Evolutionary conservation across 352 stramenopile species (phyloP), one percentile per base, ranked within the genome.

Genomic region (Globisporangium solare): DNA sequence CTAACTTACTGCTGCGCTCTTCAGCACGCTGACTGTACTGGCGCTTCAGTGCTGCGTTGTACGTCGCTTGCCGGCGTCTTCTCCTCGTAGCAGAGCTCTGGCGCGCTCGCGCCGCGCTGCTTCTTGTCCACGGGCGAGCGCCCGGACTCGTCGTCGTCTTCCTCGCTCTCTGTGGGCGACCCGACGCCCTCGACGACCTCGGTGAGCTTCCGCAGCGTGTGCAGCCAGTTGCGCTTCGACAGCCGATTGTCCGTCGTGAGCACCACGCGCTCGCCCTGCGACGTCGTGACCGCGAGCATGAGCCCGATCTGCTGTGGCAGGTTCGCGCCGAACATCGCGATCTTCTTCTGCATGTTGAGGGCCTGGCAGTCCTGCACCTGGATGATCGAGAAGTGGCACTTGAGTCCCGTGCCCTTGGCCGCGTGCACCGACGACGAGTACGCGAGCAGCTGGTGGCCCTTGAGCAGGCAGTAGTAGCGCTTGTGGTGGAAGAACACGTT

Each of bases 211-310:
- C 43, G 37, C 41, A 64, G 43, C 35, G 58, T 64, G 58, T 64
- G 58, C 32, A 64, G 51, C 57, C 57, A 63, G 11, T 63, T 63
- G 50, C 57, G 57, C 50, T 63, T 63, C 20, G 43, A 48, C 15
- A 57, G 35, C 41, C 54, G 53, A 14, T 41, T 54, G 41, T 63
- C 57, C 11, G 57, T 22, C 4, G 57, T 63, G 18, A 63, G 42
- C 6, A 45, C 48, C 43, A 48, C 71, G 42, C 74, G 76, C 49
- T 88, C 76, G 14, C 78, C 80, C 45, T 80, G 81, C n/a, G 70
- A 64, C 40, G 79, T 83, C 46, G 80, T 89, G 21, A 89, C 74
- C 58, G 85, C 78, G 47, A 91, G 85, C 71, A 91, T 74, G 49
- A 76, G 66, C 40, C 59, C 51, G 41, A 91, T 64, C 10, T 82